Percentiles rank a stretch among this genome's conserved stretches.
Evolutionary conservation across 192 early-diverging fungal species (phyloP).

Genomic region (Coemansia sp.): DNA sequence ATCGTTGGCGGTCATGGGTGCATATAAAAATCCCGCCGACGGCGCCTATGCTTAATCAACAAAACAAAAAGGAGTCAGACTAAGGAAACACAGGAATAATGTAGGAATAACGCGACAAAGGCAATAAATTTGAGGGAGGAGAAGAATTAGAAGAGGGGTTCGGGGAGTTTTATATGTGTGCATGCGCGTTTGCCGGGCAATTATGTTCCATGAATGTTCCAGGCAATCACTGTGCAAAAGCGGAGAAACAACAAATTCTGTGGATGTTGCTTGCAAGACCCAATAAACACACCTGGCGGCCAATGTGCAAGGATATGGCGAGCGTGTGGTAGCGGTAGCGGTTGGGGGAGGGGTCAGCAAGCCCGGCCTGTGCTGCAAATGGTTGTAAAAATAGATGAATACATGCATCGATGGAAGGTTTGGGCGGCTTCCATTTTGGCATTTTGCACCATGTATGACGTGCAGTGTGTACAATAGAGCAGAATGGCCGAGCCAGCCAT

Average conservation of each 20-base stretch:
- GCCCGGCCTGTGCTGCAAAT: not conserved
- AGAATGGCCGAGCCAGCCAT: not conserved
- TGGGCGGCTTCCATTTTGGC: conserved; percentile 7
- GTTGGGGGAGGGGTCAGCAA: not conserved
- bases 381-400: conserved; percentile 3
- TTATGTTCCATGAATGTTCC: conserved; percentile 11
- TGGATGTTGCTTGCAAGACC: not conserved
- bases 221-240: not conserved
- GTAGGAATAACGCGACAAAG: not conserved
- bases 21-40: conserved; percentile 10
- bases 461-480: not conserved
- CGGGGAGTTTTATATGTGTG: not conserved
- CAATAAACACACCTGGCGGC: not conserved
- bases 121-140: not conserved
- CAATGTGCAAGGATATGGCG: not conserved
- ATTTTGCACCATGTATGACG: not conserved
- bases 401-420: conserved; percentile 5
- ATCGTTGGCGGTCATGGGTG: conserved; percentile 26
- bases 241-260: not conserved
- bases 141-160: not conserved
- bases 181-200: not conserved
- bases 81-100: not conserved
- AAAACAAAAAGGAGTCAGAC: not conserved
- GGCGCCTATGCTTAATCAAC: conserved; percentile 1
- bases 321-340: not conserved